Conservation (phyloP, 1,284 basidiomycete species). For the Ceratobasidium sp. region DNA sequence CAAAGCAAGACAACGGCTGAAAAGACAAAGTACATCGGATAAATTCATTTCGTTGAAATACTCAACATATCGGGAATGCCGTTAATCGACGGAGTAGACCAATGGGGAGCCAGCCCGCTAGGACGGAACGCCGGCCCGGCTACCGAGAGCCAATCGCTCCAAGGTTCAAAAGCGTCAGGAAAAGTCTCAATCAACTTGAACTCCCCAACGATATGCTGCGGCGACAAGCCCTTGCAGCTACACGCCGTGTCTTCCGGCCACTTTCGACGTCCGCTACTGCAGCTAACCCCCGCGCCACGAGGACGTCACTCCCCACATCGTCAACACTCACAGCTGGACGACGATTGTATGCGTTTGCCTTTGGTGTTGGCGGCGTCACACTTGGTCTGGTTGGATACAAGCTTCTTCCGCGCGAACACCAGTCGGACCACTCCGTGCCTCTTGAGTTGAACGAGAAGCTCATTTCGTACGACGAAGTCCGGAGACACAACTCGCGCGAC, state of each 20-base stretch:
- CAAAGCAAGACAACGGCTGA: too few relatives aligned
- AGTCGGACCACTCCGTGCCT: not conserved
- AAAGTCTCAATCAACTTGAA: not conserved
- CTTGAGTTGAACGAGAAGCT: slow-evolving; percentile 34
- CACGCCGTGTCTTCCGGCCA: not conserved
- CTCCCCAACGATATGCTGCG: slow-evolving; percentile 22
- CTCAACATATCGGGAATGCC: too few relatives aligned
- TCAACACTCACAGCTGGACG: not conserved
- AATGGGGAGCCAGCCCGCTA: slow-evolving; percentile 26
- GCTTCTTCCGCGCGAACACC: slow-evolving; percentile 11
- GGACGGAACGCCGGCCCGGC: not conserved
- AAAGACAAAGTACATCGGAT: too few relatives aligned
- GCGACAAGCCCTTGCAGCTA: not conserved
- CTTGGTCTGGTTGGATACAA: slow-evolving; percentile 33
- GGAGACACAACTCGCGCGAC: slow-evolving; percentile 57
- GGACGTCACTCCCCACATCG: not conserved
- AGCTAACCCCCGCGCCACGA: slow-evolving; percentile 19
- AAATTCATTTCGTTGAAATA: too few relatives aligned
- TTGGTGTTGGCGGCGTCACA: slow-evolving; percentile 32
- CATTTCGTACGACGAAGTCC: slow-evolving; percentile 58
- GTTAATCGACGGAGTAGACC: not conserved
- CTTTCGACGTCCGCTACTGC: slow-evolving; percentile 18
- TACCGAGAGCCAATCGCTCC: not conserved
- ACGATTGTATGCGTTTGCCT: slow-evolving; percentile 33
- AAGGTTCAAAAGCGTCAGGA: slow-evolving; percentile 21